Base-by-base conservation (phyloP, 192 early-diverging fungal genomes). In the Entrophospora sp. region DNA sequence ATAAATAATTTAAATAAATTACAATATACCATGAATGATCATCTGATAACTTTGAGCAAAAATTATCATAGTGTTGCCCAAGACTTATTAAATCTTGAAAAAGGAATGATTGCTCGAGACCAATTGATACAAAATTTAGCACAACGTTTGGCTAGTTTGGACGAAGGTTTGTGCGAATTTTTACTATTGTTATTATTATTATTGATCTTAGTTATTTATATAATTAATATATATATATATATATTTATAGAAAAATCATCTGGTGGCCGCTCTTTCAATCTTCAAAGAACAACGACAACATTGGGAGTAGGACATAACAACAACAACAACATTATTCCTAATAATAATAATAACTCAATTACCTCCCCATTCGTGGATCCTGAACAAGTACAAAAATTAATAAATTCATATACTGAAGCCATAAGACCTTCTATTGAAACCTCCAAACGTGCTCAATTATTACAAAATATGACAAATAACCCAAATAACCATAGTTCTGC, bases 51-150 rank as follows among this genome's bases (percentile, higher is more conserved):
- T 25, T 61, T 69, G n/a, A 61, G 56, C 46, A 68, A 65, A 32
- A 74, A 63, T 42, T 74, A 74, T 43, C 53, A 34, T 35, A 38
- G 49, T 1, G 66, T 71, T 3, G 46, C 67, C 4, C 46, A 68
- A 46, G 75, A 83, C 64, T 46, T 83, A 6, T 38, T 42, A 8
- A 64, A 70, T 13, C 80, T 76, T 48, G 68, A 77, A 44, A 72
- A 74, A 53, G 76, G 66, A 46, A 71, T 83, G 70, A 53, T 60
- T 37, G 69, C 64, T 4, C 79, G 81, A 37, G 79, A 83, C 44
- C 42, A 69, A 53, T 32, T 83, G 14, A 69, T 81, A 14, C 75
- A 75, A 9, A 65, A 67, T 20, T 68, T 83, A 27, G 45, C 80
- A 30, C 60, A 55, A 18, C 62, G 70, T 27, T 57, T 82, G 20